Evolutionary conservation across 202 grass and related monocot genomes (phyloP).

Genomic region (Eragrostis tef): DNA sequence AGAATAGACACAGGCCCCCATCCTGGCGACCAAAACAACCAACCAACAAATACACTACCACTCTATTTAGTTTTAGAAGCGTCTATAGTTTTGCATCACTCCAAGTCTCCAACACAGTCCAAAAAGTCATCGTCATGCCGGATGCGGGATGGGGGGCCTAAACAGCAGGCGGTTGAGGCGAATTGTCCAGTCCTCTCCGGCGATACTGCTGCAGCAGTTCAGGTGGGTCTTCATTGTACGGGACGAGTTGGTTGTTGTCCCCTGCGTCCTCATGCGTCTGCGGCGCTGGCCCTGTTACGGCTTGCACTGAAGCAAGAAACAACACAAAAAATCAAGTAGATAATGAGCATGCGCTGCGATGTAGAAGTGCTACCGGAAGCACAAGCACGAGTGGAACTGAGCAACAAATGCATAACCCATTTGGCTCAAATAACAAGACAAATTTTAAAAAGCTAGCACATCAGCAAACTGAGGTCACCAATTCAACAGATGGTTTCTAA

Average conservation of each 20-base stretch:
- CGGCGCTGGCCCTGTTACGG: conserved; percentile 17
- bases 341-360: not conserved
- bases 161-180: not conserved
- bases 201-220: not conserved
- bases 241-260: not conserved
- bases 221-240: not conserved
- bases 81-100: not conserved
- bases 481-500: conserved; percentile 6
- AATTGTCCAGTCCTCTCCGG: not conserved
- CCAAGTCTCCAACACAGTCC: not conserved
- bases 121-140: not conserved
- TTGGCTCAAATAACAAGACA: not conserved
- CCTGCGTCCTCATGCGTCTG: not conserved
- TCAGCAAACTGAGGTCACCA: not conserved
- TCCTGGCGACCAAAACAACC: not conserved
- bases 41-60: not conserved
- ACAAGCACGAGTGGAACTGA: not conserved
- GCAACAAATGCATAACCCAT: not conserved
- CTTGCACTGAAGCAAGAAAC: conserved; percentile 27
- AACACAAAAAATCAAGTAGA: conserved; percentile 8
- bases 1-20: not conserved
- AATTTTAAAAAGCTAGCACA: not conserved
- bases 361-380: not conserved
- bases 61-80: not conserved
- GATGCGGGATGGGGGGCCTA: not conserved